A percentile compares a stretch with the other conserved stretches of the same genome.
Evolutionary conservation across 2,329 filamentous ascomycete genomes (phyloP).

Genomic region (Diaporthe nobilis): DNA sequence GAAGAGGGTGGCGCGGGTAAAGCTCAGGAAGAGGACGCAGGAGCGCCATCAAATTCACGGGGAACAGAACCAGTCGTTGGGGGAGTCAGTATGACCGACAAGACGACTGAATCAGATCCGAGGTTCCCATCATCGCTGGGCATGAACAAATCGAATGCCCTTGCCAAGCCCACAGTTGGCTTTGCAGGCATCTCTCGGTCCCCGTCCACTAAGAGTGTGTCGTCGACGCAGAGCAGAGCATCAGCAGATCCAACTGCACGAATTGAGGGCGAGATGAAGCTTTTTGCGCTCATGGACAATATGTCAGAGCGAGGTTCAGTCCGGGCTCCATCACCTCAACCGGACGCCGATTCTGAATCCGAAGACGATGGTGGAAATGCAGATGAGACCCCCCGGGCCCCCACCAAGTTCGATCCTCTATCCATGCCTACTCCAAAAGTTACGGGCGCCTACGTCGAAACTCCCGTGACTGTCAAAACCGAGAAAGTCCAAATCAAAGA

Average conservation of each 20-base stretch:
- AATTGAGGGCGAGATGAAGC: slow-evolving; percentile 68
- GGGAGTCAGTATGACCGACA: not conserved
- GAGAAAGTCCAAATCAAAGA: slow-evolving; percentile 49
- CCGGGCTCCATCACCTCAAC: slow-evolving; percentile 63
- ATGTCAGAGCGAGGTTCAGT: slow-evolving; percentile 70
- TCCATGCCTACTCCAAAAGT: slow-evolving; percentile 68
- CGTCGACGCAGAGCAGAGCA: slow-evolving; percentile 35
- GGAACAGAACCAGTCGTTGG: not conserved
- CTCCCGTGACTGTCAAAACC: slow-evolving; percentile 62
- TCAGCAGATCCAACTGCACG: slow-evolving; percentile 66
- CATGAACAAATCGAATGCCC: slow-evolving; percentile 38
- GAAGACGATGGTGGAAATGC: slow-evolving; percentile 48
- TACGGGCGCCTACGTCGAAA: slow-evolving; percentile 70
- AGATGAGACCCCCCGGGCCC: slow-evolving; percentile 64
- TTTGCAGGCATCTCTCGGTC: slow-evolving; percentile 55
- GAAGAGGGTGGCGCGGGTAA: slow-evolving; percentile 47
- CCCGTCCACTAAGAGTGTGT: slow-evolving; percentile 37
- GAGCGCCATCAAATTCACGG: too few relatives aligned
- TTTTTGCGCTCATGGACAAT: slow-evolving; percentile 69
- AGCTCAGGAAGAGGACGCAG: slow-evolving; percentile 40
- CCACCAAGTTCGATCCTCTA: slow-evolving; percentile 60
- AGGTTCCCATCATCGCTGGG: not conserved
- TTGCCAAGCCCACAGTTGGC: slow-evolving; percentile 58
- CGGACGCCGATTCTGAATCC: slow-evolving; percentile 49
- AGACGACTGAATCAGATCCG: slow-evolving; percentile 10